phyloP scores from a whole-genome alignment of 257 asterid species.

The Rubia yunnanensis region DNA sequence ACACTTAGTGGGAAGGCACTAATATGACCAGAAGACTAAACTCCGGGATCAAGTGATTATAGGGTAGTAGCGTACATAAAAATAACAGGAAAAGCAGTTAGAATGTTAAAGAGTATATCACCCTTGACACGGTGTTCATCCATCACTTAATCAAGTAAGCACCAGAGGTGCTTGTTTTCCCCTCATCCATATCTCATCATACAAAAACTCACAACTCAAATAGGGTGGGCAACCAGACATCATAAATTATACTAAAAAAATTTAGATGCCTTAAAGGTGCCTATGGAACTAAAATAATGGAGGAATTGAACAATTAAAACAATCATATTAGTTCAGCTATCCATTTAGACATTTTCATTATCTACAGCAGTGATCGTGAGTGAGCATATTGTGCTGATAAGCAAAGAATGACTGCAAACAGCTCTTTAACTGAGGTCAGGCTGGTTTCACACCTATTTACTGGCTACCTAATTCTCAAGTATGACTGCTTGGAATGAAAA shows the following conservation, averaged over 20 bases:
- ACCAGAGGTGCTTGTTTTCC: background rate
- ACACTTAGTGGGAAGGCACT: background rate
- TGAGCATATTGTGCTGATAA: too few relatives aligned
- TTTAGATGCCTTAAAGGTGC: too few relatives aligned
- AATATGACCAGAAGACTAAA: background rate
- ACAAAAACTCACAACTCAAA: background rate
- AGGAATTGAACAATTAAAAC: too few relatives aligned
- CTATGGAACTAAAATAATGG: too few relatives aligned
- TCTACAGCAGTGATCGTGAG: too few relatives aligned
- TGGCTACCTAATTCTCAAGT: too few relatives aligned
- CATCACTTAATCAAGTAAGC: background rate
- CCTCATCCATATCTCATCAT: slow-evolving; percentile 2
- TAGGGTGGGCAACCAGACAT: background rate
- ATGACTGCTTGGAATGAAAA: too few relatives aligned
- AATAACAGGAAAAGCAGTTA: background rate
- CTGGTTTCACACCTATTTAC: too few relatives aligned
- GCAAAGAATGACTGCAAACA: too few relatives aligned
- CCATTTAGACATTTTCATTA: too few relatives aligned
- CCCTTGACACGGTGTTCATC: background rate
- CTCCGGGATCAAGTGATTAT: background rate
- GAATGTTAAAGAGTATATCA: background rate
- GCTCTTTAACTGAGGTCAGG: too few relatives aligned
- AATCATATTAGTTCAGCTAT: too few relatives aligned
- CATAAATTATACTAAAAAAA: background rate
- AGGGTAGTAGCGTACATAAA: background rate